Percentiles rank a stretch among this genome's conserved stretches.
Evolutionary conservation across 805 yeast genomes (phyloP).

Genomic region (Candida berthetii): DNA sequence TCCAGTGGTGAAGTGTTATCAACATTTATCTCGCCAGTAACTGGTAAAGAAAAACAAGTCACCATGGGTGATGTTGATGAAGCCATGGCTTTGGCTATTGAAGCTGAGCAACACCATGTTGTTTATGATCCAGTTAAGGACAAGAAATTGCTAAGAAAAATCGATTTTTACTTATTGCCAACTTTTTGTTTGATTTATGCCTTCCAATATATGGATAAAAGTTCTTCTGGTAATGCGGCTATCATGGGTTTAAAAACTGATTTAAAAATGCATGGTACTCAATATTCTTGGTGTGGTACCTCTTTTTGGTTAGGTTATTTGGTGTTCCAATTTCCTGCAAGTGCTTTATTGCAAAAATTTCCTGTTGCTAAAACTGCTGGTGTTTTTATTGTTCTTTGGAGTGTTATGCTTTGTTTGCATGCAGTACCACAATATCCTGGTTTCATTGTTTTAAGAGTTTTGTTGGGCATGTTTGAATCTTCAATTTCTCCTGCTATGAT

Average conservation of each 20-base stretch:
- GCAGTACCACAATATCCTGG: slow-evolving; percentile 39
- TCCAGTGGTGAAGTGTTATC: not conserved
- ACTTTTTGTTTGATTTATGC: slow-evolving; percentile 27
- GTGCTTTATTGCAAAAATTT: slow-evolving; percentile 37
- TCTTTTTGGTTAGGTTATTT: slow-evolving; percentile 50
- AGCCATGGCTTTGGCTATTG: slow-evolving; percentile 9
- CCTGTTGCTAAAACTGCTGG: slow-evolving; percentile 41
- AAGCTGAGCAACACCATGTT: slow-evolving; percentile 1
- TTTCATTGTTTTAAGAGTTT: slow-evolving; percentile 36
- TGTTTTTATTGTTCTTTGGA: slow-evolving; percentile 37
- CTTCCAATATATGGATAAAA: slow-evolving; percentile 36
- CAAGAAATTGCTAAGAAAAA: slow-evolving; percentile 27
- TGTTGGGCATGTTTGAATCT: slow-evolving; percentile 46
- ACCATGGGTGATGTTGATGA: slow-evolving; percentile 15
- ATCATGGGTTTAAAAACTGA: slow-evolving; percentile 35
- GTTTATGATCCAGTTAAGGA: slow-evolving; percentile 20
- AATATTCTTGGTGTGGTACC: slow-evolving; percentile 41
- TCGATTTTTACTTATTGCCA: slow-evolving; percentile 32
- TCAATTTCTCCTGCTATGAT: slow-evolving; percentile 23
- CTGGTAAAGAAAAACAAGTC: not conserved
- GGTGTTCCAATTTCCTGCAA: slow-evolving; percentile 39
- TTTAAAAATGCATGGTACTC: slow-evolving; percentile 32
- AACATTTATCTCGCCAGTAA: not conserved
- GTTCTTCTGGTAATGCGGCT: slow-evolving; percentile 34
- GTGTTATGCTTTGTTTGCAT: slow-evolving; percentile 31